Conservation (phyloP, 2,329 filamentous ascomycete genomes). For the Mollisia scopiformis region DNA sequence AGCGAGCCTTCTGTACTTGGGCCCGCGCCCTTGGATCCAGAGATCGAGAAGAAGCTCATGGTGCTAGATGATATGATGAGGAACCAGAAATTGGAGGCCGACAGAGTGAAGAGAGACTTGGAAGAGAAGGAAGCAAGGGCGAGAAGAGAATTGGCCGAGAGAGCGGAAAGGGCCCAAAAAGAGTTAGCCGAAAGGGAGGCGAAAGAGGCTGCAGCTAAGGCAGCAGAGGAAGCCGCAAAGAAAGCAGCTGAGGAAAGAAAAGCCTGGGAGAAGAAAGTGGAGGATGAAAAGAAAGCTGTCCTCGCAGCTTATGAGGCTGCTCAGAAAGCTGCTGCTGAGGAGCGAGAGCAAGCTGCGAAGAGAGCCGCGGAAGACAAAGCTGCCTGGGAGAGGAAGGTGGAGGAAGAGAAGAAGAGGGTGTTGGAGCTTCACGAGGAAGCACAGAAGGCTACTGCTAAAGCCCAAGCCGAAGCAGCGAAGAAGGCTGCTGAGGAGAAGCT, state of each 20-base stretch:
- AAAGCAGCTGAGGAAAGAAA: slow-evolving; percentile 48
- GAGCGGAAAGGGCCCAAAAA: slow-evolving; percentile 45
- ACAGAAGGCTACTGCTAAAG: slow-evolving; percentile 24
- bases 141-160: slow-evolving; percentile 43
- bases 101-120: slow-evolving; percentile 48
- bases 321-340: slow-evolving; percentile 45
- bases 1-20: slow-evolving; percentile 27
- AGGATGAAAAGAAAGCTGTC: slow-evolving; percentile 37
- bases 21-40: slow-evolving; percentile 25
- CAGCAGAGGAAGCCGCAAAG: slow-evolving; percentile 47
- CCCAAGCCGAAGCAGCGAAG: slow-evolving; percentile 17
- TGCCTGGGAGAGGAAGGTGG: slow-evolving; percentile 42
- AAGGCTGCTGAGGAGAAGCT: slow-evolving; percentile 23
- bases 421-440: slow-evolving; percentile 39
- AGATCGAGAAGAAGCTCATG: slow-evolving; percentile 56
- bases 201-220: slow-evolving; percentile 48
- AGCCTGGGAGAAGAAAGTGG: slow-evolving; percentile 39
- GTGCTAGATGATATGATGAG: slow-evolving; percentile 61
- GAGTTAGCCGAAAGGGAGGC: slow-evolving; percentile 43
- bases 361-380: slow-evolving; percentile 49
- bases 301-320: slow-evolving; percentile 41
- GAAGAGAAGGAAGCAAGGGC: slow-evolving; percentile 42
- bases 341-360: slow-evolving; percentile 44
- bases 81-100: slow-evolving; percentile 48
- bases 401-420: slow-evolving; percentile 48